Base-by-base conservation (phyloP, 2,329 filamentous ascomycete species). In the Periconia sp. region DNA sequence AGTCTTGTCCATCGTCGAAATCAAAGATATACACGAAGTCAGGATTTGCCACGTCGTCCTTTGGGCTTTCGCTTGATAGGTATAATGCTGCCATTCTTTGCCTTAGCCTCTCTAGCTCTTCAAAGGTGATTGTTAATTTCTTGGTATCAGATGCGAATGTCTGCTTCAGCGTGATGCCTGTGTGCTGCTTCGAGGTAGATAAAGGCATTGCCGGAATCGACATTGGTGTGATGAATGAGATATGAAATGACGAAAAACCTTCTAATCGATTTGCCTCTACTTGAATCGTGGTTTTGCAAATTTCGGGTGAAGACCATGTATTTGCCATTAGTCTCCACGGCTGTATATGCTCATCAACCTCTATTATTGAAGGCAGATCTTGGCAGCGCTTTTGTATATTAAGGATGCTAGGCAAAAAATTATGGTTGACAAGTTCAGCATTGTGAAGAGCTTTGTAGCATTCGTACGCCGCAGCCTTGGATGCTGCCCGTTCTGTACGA, bases 151-250 rank as follows among this genome's bases (percentile, higher is more conserved):
- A 45, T 23, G 43, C 20, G 14, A 23, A 45, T 10, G 17, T 45
- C 15, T 45, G n/a, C 8, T 45, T 31, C n/a, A 45, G 8, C 6
- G 27, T 23, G 43, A 45, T 23, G 43, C 10, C 19, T 20, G 9
- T n/a, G 20, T 45, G 43, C 20, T 45, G 43, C 14, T 23, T 27
- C 43, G 15, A 45, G 17, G 43, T 45, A 23, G 20, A 19, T n/a
- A 23, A 45, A 45, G 19, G 23, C n/a, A 45, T 27, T 31, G 43
- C 18, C 20, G 43, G 43, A 23, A 45, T 45, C 9, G 43, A n/a
- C 43, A 45, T 45, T n/a, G 43, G 43, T 31, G 43, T 45, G n/a
- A 45, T 23, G n/a, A 45, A 23, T 45, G 43, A 45, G 14, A 45
- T 45, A 31, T 23, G n/a, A n/a, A 27, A 45, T 15, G 20, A 15